Percentiles rank a stretch among this genome's conserved stretches.
Conservation (phyloP, 2,329 filamentous ascomycete genomes). For the Venturia pyrina region DNA sequence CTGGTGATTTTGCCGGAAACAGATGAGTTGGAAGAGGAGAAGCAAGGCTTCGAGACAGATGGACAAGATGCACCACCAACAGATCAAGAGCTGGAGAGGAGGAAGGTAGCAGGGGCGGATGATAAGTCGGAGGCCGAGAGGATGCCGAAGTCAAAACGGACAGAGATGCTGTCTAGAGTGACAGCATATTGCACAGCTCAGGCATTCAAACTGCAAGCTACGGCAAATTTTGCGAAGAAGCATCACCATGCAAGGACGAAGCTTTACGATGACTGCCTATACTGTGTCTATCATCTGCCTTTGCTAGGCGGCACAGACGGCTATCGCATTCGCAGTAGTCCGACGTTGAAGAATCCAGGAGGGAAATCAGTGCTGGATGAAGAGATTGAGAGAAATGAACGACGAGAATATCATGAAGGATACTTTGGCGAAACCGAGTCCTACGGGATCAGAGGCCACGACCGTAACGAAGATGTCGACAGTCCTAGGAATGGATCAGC, state of each 20-base stretch:
- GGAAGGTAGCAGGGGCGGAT: slow-evolving; percentile 50
- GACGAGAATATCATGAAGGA: slow-evolving; percentile 79
- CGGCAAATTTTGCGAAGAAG: slow-evolving; percentile 80
- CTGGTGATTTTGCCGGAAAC: slow-evolving; percentile 89
- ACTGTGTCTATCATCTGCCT: slow-evolving; percentile 88
- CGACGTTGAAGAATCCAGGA: slow-evolving; percentile 83
- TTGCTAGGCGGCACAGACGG: slow-evolving; percentile 77
- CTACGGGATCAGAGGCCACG: slow-evolving; percentile 36
- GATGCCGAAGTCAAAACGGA: slow-evolving; percentile 71
- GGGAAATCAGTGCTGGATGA: slow-evolving; percentile 89
- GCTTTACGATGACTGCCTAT: slow-evolving; percentile 94
- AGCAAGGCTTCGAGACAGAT: slow-evolving; percentile 43
- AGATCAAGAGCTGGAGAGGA: slow-evolving; percentile 57
- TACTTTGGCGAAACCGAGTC: slow-evolving; percentile 67
- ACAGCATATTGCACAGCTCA: slow-evolving; percentile 96
- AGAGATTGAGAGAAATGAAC: slow-evolving; percentile 90
- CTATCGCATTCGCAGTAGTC: slow-evolving; percentile 79
- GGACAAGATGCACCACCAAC: slow-evolving; percentile 57
- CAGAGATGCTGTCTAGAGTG: slow-evolving; percentile 73
- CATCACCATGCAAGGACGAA: slow-evolving; percentile 88
- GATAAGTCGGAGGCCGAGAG: slow-evolving; percentile 92
- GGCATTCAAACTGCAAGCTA: slow-evolving; percentile 78
- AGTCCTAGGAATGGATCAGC: slow-evolving; percentile 14
- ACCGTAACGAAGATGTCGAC: slow-evolving; percentile 11
- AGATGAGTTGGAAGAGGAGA: slow-evolving; percentile 39